Percentiles rank a stretch among this genome's conserved stretches.
Conservation (phyloP, 23 red algal species). For the Gracilaria domingensis region DNA sequence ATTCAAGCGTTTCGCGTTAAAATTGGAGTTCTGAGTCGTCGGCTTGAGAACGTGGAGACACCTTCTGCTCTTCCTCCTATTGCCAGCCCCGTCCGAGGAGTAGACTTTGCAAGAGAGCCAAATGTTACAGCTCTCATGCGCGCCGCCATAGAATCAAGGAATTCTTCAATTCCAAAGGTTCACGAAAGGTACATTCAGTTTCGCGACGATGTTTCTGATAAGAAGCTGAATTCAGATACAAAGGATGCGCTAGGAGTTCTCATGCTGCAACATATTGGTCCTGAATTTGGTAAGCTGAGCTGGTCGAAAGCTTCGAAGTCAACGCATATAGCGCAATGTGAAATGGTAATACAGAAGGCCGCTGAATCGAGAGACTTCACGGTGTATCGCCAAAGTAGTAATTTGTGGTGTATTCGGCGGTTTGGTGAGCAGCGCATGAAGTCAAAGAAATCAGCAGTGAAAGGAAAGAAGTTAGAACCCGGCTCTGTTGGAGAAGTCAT, state of each 20-base stretch:
- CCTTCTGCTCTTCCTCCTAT: too few relatives aligned
- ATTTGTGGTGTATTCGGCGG: neutral
- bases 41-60: too few relatives aligned
- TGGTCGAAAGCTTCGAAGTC: neutral
- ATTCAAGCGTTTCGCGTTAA: too few relatives aligned
- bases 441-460: too few relatives aligned
- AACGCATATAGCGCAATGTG: neutral
- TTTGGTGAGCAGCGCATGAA: neutral
- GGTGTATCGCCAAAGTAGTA: neutral
- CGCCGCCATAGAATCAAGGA: too few relatives aligned
- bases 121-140: too few relatives aligned
- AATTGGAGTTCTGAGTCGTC: too few relatives aligned
- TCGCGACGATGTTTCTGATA: neutral
- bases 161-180: neutral
- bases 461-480: too few relatives aligned
- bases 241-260: neutral
- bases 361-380: neutral
- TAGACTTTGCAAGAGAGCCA: too few relatives aligned
- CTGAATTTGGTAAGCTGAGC: neutral
- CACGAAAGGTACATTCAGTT: neutral
- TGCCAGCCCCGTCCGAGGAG: too few relatives aligned
- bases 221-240: neutral
- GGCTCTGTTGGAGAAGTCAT: too few relatives aligned
- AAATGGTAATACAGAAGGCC: neutral
- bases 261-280: constrained; percentile 1